A percentile compares a stretch with the other conserved stretches of the same genome.
phyloP scores from a whole-genome alignment of 2,329 filamentous ascomycete genomes.

The Catunica adiposa region DNA sequence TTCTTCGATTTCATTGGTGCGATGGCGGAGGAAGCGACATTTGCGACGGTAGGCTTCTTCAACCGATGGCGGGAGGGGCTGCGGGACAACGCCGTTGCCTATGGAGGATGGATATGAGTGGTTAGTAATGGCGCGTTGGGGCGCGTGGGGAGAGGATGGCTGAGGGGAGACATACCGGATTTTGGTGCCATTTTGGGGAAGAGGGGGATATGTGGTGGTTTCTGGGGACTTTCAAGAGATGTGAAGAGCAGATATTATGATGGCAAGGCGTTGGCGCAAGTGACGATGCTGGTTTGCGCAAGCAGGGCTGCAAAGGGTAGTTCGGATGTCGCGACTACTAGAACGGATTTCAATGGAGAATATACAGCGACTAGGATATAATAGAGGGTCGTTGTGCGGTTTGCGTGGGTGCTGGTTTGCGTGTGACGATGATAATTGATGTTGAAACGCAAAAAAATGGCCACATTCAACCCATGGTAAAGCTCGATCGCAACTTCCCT shows the following conservation, averaged over 20 bases:
- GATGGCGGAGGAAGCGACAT: slow-evolving; percentile 85
- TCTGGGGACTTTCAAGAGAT: no score
- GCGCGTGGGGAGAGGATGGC: background rate
- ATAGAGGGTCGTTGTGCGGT: no score
- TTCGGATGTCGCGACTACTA: no score
- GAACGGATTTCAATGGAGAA: no score
- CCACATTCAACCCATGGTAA: background rate
- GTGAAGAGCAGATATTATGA: no score
- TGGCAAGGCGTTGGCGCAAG: no score
- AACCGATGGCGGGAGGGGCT: slow-evolving; percentile 65
- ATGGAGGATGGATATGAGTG: background rate
- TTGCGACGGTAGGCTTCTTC: slow-evolving; percentile 93
- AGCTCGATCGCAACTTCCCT: no score
- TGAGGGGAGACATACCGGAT: background rate
- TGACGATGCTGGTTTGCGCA: no score
- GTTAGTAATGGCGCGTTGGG: background rate
- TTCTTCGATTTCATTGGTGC: slow-evolving; percentile 80
- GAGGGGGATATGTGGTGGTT: no score
- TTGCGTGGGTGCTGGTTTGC: no score
- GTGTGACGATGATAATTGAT: background rate
- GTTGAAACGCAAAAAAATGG: background rate
- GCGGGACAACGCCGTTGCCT: slow-evolving; percentile 33
- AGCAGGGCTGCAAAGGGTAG: no score
- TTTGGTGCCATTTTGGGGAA: background rate
- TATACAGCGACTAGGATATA: no score